A percentile compares a stretch with the other conserved stretches of the same genome.
These are phyloP conservation scores for Melaleuca quinquenervia DNA, from an alignment of 345 rosid genomes.

Conservation along the genomic window DNA sequence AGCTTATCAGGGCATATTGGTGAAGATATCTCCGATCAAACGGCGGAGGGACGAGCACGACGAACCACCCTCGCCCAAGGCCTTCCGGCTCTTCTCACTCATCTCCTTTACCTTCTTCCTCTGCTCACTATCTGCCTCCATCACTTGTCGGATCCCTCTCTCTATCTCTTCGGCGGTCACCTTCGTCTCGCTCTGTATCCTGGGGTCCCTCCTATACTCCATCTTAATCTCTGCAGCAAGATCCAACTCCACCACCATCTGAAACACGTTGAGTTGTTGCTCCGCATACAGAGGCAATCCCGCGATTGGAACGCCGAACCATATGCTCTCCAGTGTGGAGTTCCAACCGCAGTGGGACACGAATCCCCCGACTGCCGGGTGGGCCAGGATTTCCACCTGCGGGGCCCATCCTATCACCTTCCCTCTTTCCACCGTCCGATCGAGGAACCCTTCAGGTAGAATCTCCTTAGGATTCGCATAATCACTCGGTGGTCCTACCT, in stretches of 20 bases:
- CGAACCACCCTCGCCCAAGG: constrained; percentile 35
- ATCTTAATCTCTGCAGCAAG: constrained; percentile 10
- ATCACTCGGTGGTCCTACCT: neutral
- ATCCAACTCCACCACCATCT: constrained; percentile 27
- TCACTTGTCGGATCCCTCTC: constrained; percentile 22
- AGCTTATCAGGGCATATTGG: neutral
- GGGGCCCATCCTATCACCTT: constrained; percentile 42
- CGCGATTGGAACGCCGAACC: constrained; percentile 44
- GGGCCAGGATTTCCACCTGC: neutral
- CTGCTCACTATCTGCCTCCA: constrained; percentile 13
- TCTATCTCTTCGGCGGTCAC: constrained; percentile 21
- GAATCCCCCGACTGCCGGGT: constrained; percentile 25
- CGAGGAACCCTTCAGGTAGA: constrained; percentile 27
- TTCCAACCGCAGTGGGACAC: constrained; percentile 66
- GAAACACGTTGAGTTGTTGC: constrained; percentile 44
- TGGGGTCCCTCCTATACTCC: neutral
- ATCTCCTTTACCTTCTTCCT: constrained; percentile 20
- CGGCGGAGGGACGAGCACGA: constrained; percentile 10
- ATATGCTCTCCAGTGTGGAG: constrained; percentile 36
- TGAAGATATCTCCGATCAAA: constrained; percentile 16
- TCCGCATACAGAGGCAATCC: constrained; percentile 44
- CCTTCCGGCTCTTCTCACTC: constrained; percentile 13
- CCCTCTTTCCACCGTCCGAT: constrained; percentile 13
- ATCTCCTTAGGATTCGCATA: constrained; percentile 8
- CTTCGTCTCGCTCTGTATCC: neutral